phyloP scores from a whole-genome alignment of 805 yeast genomes.

The Starmera amethionina region DNA sequence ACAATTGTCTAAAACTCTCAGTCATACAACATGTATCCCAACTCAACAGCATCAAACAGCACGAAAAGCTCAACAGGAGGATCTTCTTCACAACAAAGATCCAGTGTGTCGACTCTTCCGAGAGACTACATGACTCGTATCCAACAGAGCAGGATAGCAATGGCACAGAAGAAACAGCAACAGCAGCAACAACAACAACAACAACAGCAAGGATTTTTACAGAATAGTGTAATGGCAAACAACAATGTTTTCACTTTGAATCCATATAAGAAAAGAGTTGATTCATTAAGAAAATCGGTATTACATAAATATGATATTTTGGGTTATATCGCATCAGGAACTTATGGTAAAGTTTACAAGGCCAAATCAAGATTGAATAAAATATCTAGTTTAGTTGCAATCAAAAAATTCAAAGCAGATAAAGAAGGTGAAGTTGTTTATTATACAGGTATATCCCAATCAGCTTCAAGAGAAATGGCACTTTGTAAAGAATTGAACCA shows the following conservation, averaged over 20 bases:
- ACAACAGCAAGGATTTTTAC: constrained; percentile 1
- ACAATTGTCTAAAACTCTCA: too few relatives aligned
- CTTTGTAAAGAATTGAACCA: constrained; percentile 81
- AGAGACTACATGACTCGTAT: too few relatives aligned
- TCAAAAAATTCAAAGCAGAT: constrained; percentile 92
- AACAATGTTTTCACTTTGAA: constrained; percentile 44
- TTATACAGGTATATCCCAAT: constrained; percentile 92
- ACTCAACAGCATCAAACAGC: constrained; percentile 8
- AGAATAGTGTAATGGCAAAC: constrained; percentile 36
- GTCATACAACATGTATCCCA: constrained; percentile 10
- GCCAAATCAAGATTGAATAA: constrained; percentile 44
- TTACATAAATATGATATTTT: constrained; percentile 77
- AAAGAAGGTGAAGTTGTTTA: constrained; percentile 81
- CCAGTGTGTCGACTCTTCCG: too few relatives aligned
- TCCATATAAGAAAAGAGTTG: constrained; percentile 56
- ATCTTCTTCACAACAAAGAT: neutral
- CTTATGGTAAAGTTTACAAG: constrained; percentile 92
- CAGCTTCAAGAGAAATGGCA: constrained; percentile 95
- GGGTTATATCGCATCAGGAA: constrained; percentile 98
- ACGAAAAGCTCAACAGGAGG: neutral
- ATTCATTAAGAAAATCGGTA: constrained; percentile 58
- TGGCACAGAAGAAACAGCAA: neutral
- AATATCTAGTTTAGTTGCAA: constrained; percentile 41
- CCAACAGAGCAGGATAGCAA: neutral
- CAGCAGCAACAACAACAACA: constrained; percentile 1